phyloP scores from a whole-genome alignment of 495 filamentous ascomycete genomes.

The Xylaria palmicola region DNA sequence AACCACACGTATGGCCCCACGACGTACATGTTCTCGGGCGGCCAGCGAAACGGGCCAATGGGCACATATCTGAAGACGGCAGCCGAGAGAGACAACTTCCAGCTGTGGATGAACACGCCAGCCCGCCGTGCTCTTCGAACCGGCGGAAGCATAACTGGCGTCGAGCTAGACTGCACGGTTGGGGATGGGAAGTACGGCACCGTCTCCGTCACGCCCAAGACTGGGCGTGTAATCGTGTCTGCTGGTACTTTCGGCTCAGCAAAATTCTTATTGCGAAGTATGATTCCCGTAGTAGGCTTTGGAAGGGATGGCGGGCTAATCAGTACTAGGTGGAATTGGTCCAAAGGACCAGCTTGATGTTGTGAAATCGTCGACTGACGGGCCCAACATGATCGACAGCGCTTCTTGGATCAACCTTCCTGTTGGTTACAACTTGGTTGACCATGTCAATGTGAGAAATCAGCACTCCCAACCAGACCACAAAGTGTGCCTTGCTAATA shows the following conservation, averaged over 20 bases:
- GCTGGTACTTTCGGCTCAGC: conserved; percentile 70
- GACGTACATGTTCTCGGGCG: conserved; percentile 66
- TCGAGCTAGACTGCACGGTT: conserved; percentile 62
- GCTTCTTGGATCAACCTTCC: conserved; percentile 68
- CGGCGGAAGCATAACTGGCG: conserved; percentile 61
- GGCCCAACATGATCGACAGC: conserved; percentile 52
- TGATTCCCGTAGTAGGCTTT: neutral
- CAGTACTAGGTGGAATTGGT: conserved; percentile 56
- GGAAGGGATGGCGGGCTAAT: conserved; percentile 38
- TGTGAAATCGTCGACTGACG: conserved; percentile 52
- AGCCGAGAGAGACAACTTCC: conserved; percentile 62
- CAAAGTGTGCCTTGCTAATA: too few relatives aligned
- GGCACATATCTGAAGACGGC: conserved; percentile 72
- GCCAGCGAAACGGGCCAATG: conserved; percentile 68
- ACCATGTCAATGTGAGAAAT: conserved; percentile 63
- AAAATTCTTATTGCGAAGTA: conserved; percentile 59
- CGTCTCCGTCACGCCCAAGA: conserved; percentile 54
- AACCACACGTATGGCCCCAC: conserved; percentile 64
- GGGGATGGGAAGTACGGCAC: conserved; percentile 57
- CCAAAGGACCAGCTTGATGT: conserved; percentile 59
- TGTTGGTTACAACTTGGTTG: conserved; percentile 71
- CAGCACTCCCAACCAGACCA: too few relatives aligned
- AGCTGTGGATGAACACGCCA: conserved; percentile 63
- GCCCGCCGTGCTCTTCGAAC: conserved; percentile 65
- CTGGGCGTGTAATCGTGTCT: conserved; percentile 66